Conservation (phyloP, 2,329 filamentous ascomycete species). For the Ascochyta viciae-villosae region DNA sequence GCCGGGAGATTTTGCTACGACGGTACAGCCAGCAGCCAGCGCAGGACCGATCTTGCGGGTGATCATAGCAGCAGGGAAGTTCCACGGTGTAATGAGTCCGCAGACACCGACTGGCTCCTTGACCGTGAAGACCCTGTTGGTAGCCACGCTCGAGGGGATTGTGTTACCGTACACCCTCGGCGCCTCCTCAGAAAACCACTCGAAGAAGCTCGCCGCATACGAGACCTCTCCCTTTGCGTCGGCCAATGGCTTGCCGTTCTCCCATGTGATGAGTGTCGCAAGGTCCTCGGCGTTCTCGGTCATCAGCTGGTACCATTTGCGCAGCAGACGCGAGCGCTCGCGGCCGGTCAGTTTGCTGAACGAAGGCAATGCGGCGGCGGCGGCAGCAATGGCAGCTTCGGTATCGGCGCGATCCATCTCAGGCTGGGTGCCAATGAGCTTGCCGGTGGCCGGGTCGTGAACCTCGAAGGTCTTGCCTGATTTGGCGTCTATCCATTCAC, state of each 20-base stretch:
- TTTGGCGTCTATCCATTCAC: conserved; percentile 85
- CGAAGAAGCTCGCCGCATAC: conserved; percentile 51
- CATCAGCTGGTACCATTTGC: conserved; percentile 84
- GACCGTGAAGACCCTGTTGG: conserved; percentile 77
- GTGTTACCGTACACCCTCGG: conserved; percentile 66
- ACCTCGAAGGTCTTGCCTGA: conserved; percentile 94
- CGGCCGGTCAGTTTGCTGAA: conserved; percentile 77
- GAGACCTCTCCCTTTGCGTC: conserved; percentile 51
- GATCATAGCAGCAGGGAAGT: conserved; percentile 68
- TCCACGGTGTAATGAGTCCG: conserved; percentile 87
- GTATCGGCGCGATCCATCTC: conserved; percentile 84
- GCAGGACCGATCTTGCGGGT: conserved; percentile 66
- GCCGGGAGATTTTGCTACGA: conserved; percentile 87
- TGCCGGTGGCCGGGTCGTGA: conserved; percentile 80
- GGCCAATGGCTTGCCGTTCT: conserved; percentile 84
- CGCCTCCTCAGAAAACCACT: conserved; percentile 52
- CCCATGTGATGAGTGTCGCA: conserved; percentile 83
- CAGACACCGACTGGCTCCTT: conserved; percentile 87
- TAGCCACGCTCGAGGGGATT: conserved; percentile 72
- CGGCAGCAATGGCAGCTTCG: conserved; percentile 82
- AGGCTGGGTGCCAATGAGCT: conserved; percentile 81
- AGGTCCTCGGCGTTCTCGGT: conserved; percentile 80
- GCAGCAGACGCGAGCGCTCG: conserved; percentile 74
- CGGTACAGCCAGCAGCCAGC: conserved; percentile 92
- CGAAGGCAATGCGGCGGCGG: conserved; percentile 73